Conservation (phyloP, 441 rosid genomes). For the Eruca vesicaria region DNA sequence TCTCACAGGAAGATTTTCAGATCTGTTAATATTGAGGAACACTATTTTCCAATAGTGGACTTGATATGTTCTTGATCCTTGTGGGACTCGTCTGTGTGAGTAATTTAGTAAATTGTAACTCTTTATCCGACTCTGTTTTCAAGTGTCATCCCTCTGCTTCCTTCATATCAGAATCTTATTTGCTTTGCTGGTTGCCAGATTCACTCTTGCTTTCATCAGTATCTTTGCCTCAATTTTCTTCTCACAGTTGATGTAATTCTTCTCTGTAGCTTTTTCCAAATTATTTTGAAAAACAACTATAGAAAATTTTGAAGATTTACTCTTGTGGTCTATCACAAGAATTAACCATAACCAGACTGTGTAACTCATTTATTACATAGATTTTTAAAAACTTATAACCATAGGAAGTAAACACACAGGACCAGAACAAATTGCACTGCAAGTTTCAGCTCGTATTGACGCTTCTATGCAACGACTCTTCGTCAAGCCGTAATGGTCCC, state of each 20-base stretch:
- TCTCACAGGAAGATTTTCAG: too few species aligned
- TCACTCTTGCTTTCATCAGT: background rate
- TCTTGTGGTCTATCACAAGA: background rate
- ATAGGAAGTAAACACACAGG: background rate
- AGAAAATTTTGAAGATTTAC: background rate
- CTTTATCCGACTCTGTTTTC: background rate
- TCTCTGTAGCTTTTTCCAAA: background rate
- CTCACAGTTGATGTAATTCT: background rate
- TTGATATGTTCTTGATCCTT: background rate
- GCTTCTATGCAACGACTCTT: slow-evolving; percentile 8
- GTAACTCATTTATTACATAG: background rate
- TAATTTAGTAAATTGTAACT: background rate
- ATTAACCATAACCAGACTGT: background rate
- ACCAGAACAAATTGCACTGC: background rate
- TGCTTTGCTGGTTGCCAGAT: background rate
- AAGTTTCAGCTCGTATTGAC: slow-evolving; percentile 8
- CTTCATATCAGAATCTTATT: too few species aligned
- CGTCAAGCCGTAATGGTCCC: slow-evolving; percentile 22
- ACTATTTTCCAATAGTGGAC: background rate
- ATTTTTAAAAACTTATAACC: background rate
- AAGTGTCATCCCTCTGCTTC: background rate
- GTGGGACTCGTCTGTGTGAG: background rate
- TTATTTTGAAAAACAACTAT: background rate
- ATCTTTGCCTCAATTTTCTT: background rate
- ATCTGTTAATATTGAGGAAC: background rate